phyloP scores from a whole-genome alignment of 2,329 filamentous ascomycete genomes.

The Sodiomyces alkalinus region DNA sequence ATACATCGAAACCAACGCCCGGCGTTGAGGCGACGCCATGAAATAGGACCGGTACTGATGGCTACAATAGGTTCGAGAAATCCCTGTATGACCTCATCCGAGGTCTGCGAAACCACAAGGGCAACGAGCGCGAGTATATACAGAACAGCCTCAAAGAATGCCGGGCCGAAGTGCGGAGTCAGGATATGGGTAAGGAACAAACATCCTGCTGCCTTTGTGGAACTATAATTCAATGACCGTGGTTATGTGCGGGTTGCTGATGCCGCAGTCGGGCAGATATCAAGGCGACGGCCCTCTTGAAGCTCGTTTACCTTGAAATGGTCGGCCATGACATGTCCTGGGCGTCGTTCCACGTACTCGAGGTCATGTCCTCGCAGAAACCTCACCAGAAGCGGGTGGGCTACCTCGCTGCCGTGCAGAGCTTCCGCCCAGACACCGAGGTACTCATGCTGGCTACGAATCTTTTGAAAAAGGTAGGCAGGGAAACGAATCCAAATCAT shows the following conservation, averaged over 20 bases:
- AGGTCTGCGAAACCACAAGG: constrained; percentile 89
- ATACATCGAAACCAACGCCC: too few relatives aligned
- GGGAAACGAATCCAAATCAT: background rate
- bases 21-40: too few relatives aligned
- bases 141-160: constrained; percentile 91
- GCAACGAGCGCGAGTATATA: constrained; percentile 88
- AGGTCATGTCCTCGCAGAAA: constrained; percentile 95
- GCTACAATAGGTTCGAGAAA: constrained; percentile 80
- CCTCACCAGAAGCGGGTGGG: constrained; percentile 92
- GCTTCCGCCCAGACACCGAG: constrained; percentile 87
- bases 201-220: constrained; percentile 4
- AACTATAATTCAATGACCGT: background rate
- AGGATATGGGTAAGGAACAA: constrained; percentile 65
- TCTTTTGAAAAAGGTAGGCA: constrained; percentile 70
- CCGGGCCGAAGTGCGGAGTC: constrained; percentile 75
- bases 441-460: constrained; percentile 97
- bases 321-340: constrained; percentile 99
- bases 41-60: too few relatives aligned
- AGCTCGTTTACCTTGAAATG: constrained; percentile 97
- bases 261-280: constrained; percentile 45
- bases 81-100: constrained; percentile 97
- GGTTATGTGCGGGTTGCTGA: background rate
- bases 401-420: constrained; percentile 90
- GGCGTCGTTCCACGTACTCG: constrained; percentile 95
- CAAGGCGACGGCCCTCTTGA: constrained; percentile 89